These are phyloP conservation scores for Microdochium nivale DNA, from an alignment of 2,329 filamentous ascomycete genomes.

Conservation along the genomic window DNA sequence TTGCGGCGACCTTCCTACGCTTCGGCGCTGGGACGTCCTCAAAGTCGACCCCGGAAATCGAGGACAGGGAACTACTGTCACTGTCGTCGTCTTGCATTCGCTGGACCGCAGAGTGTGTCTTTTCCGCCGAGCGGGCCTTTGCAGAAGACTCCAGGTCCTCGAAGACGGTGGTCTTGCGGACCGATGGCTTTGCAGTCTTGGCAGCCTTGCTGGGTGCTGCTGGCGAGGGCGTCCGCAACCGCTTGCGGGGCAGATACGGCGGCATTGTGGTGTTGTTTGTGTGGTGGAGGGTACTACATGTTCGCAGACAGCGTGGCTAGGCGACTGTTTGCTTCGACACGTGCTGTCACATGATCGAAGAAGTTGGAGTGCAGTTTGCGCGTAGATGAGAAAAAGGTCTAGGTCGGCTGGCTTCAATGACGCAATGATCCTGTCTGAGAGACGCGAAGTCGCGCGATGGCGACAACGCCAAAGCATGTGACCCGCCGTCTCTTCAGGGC, in stretches of 20 bases:
- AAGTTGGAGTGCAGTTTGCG: background rate
- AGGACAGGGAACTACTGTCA: conserved; percentile 38
- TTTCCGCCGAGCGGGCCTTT: conserved; percentile 33
- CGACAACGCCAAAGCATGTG: background rate
- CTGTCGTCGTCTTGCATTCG: conserved; percentile 34
- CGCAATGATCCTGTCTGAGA: background rate
- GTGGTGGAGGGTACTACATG: background rate
- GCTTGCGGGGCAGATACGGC: conserved; percentile 59
- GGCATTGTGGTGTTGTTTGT: conserved; percentile 43
- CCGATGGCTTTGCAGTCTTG: conserved; percentile 14
- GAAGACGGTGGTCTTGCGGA: conserved; percentile 49
- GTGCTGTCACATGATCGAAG: conserved; percentile 2
- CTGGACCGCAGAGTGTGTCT: conserved; percentile 31
- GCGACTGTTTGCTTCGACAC: background rate
- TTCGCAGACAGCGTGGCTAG: background rate
- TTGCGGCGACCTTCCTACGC: conserved; percentile 26
- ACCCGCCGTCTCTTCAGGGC: background rate
- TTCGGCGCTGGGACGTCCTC: conserved; percentile 36
- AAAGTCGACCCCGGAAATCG: conserved; percentile 49
- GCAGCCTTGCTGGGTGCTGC: conserved; percentile 15
- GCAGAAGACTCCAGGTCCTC: conserved; percentile 48
- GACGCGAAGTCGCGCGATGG: background rate
- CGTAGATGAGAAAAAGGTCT: background rate
- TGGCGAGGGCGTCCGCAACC: conserved; percentile 41
- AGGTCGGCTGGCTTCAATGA: background rate